Percentiles rank a stretch among this genome's conserved stretches.
phyloP scores from a whole-genome alignment of 78 protist species.

The Parvularia atlantis region DNA sequence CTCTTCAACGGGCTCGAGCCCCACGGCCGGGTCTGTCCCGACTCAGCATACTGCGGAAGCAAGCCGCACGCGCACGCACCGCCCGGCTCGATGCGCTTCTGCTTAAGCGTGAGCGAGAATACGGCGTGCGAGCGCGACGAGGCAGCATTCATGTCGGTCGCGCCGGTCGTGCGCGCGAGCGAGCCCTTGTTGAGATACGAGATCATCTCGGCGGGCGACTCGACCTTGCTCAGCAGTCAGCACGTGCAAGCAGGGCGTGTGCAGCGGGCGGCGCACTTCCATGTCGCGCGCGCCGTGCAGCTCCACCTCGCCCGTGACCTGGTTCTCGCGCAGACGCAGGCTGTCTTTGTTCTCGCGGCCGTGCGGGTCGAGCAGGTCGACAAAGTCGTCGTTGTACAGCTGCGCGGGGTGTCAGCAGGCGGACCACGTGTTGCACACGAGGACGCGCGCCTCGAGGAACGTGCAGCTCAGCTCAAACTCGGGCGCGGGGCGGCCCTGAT shows the following conservation, averaged over 20 bases:
- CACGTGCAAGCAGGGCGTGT: no score
- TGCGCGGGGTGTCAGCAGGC: no score
- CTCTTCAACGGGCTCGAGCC: not conserved
- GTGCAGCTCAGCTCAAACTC: not conserved
- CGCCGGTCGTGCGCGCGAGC: slow-evolving; percentile 21
- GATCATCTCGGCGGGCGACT: no score
- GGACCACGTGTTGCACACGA: no score
- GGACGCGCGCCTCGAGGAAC: no score
- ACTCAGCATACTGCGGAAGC: no score
- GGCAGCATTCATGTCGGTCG: slow-evolving; percentile 33
- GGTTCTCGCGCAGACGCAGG: not conserved
- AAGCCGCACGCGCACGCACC: no score
- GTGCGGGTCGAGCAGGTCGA: slow-evolving; percentile 9
- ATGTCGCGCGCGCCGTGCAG: not conserved
- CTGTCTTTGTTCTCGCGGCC: not conserved
- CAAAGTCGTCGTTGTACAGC: slow-evolving; percentile 30
- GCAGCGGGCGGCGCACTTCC: no score
- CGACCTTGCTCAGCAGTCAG: no score
- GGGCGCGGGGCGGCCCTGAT: not conserved
- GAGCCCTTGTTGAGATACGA: slow-evolving; percentile 1
- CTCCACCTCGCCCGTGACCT: not conserved
- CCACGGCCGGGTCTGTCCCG: no score
- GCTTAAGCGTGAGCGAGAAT: slow-evolving; percentile 23
- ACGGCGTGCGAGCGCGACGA: slow-evolving; percentile 55
- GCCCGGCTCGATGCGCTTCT: no score